phyloP scores from a whole-genome alignment of 148 eudicot genomes.

The Camellia sinensis region DNA sequence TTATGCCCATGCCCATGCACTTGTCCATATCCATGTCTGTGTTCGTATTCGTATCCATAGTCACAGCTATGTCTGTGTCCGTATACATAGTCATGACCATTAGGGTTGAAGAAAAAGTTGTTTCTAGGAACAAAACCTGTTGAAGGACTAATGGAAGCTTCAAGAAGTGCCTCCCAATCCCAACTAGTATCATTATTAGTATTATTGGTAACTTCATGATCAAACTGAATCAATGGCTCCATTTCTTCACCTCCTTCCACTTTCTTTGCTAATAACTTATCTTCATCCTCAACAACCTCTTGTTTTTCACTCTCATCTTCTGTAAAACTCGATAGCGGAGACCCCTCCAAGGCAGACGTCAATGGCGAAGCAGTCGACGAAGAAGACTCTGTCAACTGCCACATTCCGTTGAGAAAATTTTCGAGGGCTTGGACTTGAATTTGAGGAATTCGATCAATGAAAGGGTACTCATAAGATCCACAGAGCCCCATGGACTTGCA shows the following conservation, averaged over 20 bases:
- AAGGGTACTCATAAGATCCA: slow-evolving; percentile 41
- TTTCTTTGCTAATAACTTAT: not conserved
- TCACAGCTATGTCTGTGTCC: no score
- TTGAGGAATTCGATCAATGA: slow-evolving; percentile 32
- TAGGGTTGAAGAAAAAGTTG: no score
- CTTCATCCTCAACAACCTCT: not conserved
- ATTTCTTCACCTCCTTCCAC: slow-evolving; percentile 5
- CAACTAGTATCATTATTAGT: slow-evolving; percentile 9
- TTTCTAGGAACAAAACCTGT: no score
- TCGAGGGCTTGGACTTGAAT: slow-evolving; percentile 36
- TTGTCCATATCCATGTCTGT: no score
- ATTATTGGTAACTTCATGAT: not conserved
- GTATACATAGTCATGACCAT: not conserved
- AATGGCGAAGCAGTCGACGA: slow-evolving; percentile 5
- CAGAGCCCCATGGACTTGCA: slow-evolving; percentile 30
- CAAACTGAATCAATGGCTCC: slow-evolving; percentile 21
- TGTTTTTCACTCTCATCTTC: slow-evolving; percentile 6
- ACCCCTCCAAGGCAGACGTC: not conserved
- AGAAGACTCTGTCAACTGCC: slow-evolving; percentile 26
- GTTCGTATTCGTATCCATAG: not conserved
- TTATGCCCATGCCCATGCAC: not conserved
- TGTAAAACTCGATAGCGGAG: not conserved
- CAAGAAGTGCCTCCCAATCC: slow-evolving; percentile 1
- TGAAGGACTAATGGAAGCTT: not conserved
- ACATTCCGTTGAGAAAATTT: slow-evolving; percentile 33